Evolutionary conservation across 2,329 filamentous ascomycete genomes (phyloP), one percentile per base, ranked within the genome.

Genomic region (Fusarium staphyleae): DNA sequence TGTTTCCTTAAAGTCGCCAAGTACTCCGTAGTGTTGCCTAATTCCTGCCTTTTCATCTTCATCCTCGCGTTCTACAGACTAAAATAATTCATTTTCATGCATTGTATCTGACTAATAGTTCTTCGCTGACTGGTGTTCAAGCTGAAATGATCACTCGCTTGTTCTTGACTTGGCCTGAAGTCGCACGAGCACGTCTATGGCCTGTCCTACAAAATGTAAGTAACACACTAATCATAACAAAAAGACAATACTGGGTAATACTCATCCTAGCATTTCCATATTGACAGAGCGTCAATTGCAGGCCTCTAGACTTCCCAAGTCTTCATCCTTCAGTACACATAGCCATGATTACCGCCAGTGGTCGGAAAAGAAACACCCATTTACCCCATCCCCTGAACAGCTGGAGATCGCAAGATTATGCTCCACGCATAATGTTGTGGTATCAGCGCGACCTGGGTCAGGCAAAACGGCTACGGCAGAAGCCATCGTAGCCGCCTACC

Each of bases 401-500:
- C 14, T 44, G 5, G 43, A 44, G 14, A 57, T 71, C 10, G 67
- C 68, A 9, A 44, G 57, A 6, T 43, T 65, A 2, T 66, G 66
- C 14, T 33, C 40, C 11, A 48, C 33, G 6, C 55, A 69, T 24
- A 71, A 72, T 54, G 62, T 70, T 2, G 57, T 72, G 6, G 69
- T 72, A 10, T 72, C 70, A 1, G 70, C 69, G 3, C 62, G 68
- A 14, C 70, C 70, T 5, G 70, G 70, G 0, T 69, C 70, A 1
- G 70, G 70, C 1, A 72, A 72, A 43, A 70, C 70, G 7, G 63
- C 69, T 0, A 72, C 67, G 2, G 66, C 70, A 13, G 64, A 71
- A 50, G 65, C 65, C 2, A 70, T 72, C 45, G 60, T 66, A 4
- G 59, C 53, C 8, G 66, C 66, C 0, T 42, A 70, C 16, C 59